These are phyloP conservation scores for Mangifera indica DNA, from an alignment of 345 rosid species.

Conservation along the genomic window DNA sequence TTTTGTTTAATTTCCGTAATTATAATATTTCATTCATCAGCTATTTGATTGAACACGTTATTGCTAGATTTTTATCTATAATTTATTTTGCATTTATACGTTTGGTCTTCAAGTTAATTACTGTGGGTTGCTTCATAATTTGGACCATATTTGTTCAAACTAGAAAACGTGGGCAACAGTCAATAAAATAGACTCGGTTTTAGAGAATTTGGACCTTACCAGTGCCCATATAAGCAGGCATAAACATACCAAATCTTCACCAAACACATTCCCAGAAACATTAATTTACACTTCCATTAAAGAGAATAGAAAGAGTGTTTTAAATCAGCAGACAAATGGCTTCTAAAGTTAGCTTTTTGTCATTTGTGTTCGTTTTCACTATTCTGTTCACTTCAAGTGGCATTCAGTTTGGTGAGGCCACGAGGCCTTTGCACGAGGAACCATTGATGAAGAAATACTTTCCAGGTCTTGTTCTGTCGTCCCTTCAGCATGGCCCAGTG, in stretches of 20 bases:
- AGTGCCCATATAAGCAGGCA: neutral
- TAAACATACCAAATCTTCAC: neutral
- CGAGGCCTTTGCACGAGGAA: slow-evolving; percentile 23
- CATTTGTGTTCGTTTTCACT: neutral
- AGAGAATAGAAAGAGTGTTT: neutral
- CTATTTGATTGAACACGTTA: neutral
- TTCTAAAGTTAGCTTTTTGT: neutral
- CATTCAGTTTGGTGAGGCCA: slow-evolving; percentile 19
- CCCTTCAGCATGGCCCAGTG: slow-evolving; percentile 21
- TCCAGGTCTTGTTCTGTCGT: slow-evolving; percentile 20
- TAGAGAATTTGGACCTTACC: neutral
- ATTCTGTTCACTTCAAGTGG: slow-evolving; percentile 9
- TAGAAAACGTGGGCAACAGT: neutral
- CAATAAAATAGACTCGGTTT: neutral
- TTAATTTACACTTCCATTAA: neutral
- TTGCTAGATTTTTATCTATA: too few species aligned
- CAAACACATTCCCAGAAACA: neutral
- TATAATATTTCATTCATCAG: too few species aligned
- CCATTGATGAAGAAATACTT: slow-evolving; percentile 13
- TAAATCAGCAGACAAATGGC: neutral
- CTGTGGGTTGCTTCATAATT: too few species aligned
- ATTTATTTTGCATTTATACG: too few species aligned
- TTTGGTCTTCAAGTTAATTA: too few species aligned
- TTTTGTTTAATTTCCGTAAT: too few species aligned
- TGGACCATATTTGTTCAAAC: neutral